Evolutionary conservation across 2,329 filamentous ascomycete species (phyloP).

Genomic region (Sporothrix curviconia): DNA sequence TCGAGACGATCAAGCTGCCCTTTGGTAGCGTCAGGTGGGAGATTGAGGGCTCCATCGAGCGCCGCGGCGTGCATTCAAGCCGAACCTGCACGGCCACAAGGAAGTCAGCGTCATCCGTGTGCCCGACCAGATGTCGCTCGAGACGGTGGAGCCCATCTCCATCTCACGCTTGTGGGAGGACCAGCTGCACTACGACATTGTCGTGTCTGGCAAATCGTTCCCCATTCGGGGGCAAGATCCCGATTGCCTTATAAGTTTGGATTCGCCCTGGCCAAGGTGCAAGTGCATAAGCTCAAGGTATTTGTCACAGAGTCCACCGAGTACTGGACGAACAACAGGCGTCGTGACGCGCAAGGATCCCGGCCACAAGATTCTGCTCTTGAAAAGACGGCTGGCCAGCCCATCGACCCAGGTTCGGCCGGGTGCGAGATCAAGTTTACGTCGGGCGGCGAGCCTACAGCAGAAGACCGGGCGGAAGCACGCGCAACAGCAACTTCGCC

Average conservation of each 20-base stretch:
- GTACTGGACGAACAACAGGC: slow-evolving; percentile 81
- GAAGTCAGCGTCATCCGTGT: slow-evolving; percentile 80
- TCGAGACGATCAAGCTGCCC: slow-evolving; percentile 83
- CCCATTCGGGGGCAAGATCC: slow-evolving; percentile 80
- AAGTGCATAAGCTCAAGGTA: slow-evolving; percentile 87
- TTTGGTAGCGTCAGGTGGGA: slow-evolving; percentile 85
- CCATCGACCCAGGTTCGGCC: slow-evolving; percentile 64
- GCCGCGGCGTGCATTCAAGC: slow-evolving; percentile 83
- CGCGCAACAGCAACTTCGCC: slow-evolving; percentile 39
- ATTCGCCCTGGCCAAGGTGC: slow-evolving; percentile 88
- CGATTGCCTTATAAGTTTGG: slow-evolving; percentile 89
- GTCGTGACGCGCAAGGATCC: slow-evolving; percentile 79
- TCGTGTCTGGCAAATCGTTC: slow-evolving; percentile 93
- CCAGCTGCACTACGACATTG: slow-evolving; percentile 89
- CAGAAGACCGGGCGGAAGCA: slow-evolving; percentile 41
- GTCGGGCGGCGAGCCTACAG: slow-evolving; percentile 69
- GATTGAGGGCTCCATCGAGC: slow-evolving; percentile 75
- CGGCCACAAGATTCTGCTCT: slow-evolving; percentile 75
- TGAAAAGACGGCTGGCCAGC: slow-evolving; percentile 78
- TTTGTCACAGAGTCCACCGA: slow-evolving; percentile 86
- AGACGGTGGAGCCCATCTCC: slow-evolving; percentile 87
- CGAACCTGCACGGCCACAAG: slow-evolving; percentile 74
- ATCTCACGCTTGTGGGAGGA: slow-evolving; percentile 94
- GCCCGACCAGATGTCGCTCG: slow-evolving; percentile 78
- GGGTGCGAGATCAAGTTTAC: slow-evolving; percentile 70